phyloP scores from a whole-genome alignment of 2,329 filamentous ascomycete species.

The Macrophomina pseudophaseolina region DNA sequence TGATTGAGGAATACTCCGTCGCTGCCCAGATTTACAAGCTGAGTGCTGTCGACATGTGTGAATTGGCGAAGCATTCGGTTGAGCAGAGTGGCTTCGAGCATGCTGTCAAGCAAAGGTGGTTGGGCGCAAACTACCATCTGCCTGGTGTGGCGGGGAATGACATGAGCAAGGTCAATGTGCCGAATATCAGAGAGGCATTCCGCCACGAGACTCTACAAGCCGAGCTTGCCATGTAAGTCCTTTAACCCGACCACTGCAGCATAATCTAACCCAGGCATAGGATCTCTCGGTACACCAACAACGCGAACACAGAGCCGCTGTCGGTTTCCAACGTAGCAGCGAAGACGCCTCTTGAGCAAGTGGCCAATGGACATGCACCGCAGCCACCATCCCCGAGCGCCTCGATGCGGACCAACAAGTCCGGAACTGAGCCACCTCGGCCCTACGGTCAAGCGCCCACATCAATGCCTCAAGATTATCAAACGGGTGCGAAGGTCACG shows the following conservation, averaged over 20 bases:
- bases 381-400: conserved; percentile 40
- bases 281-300: conserved; percentile 51
- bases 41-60: conserved; percentile 96
- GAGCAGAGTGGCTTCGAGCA: conserved; percentile 93
- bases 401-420: conserved; percentile 49
- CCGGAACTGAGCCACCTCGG: conserved; percentile 36
- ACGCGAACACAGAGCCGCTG: conserved; percentile 39
- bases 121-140: conserved; percentile 77
- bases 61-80: conserved; percentile 94
- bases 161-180: conserved; percentile 95
- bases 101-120: conserved; percentile 87
- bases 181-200: conserved; percentile 89
- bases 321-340: conserved; percentile 43
- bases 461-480: conserved; percentile 36
- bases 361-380: neutral
- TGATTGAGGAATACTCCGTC: conserved; percentile 98
- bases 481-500: conserved; percentile 28
- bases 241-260: neutral
- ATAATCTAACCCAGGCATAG: conserved; percentile 27
- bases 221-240: conserved; percentile 80
- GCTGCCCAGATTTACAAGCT: conserved; percentile 99
- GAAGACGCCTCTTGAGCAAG: conserved; percentile 36
- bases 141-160: conserved; percentile 85
- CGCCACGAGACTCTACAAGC: conserved; percentile 83
- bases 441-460: conserved; percentile 37